Percentiles rank a stretch among this genome's conserved stretches.
These are phyloP conservation scores for Polygonum maritimum DNA, from an alignment of 148 eudicot genomes.

Conservation along the genomic window DNA sequence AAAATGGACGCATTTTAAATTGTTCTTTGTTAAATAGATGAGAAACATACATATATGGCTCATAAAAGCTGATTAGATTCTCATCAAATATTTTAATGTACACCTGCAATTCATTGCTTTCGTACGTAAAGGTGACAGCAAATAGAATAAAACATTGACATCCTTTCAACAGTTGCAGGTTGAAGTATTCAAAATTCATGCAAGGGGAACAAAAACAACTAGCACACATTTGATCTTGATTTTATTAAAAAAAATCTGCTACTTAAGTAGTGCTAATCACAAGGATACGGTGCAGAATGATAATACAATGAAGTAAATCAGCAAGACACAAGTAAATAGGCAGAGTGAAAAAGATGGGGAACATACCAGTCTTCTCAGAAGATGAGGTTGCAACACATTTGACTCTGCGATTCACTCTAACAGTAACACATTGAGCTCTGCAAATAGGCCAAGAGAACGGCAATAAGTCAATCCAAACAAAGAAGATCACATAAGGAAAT, in stretches of 20 bases:
- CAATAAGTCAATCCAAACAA: neutral
- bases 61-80: neutral
- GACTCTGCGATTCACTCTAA: slow-evolving; percentile 12
- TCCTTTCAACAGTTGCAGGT: neutral
- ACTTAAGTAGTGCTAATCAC: neutral
- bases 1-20: neutral
- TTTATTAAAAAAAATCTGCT: neutral
- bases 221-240: neutral
- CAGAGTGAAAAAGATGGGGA: neutral
- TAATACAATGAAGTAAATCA: neutral
- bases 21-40: neutral
- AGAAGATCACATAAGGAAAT: neutral
- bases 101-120: neutral
- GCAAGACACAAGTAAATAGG: neutral
- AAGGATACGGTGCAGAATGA: neutral
- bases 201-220: neutral
- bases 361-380: slow-evolving; percentile 1
- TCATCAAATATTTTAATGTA: neutral
- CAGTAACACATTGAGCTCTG: slow-evolving; percentile 18
- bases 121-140: neutral
- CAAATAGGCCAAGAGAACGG: neutral
- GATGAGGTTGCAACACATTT: slow-evolving; percentile 21
- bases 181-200: neutral
- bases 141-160: neutral
- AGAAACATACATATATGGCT: neutral